phyloP scores from a whole-genome alignment of 129 eudicot species.

The Tanacetum coccineum region DNA sequence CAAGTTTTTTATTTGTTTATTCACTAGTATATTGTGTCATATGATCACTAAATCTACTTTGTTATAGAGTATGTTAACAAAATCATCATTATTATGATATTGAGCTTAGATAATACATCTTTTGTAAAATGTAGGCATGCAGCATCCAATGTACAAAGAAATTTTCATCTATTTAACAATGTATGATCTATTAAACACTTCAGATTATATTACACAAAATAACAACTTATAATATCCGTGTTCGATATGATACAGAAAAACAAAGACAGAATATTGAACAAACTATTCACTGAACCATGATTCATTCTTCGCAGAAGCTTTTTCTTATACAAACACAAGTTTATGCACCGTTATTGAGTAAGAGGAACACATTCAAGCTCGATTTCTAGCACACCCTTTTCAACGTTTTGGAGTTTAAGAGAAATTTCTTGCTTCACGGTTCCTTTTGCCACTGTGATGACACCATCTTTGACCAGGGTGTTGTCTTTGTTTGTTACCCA shows the following conservation, averaged over 20 bases:
- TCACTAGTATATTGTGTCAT: too few relatives aligned
- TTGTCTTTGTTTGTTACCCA: constrained; percentile 59
- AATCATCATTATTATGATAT: too few relatives aligned
- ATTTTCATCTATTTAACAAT: background rate
- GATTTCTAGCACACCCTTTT: constrained; percentile 68
- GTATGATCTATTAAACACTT: constrained; percentile 3
- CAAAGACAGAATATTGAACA: constrained; percentile 8
- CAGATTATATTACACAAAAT: background rate
- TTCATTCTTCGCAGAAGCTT: background rate
- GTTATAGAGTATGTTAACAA: too few relatives aligned
- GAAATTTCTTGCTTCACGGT: constrained; percentile 60
- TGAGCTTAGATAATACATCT: too few relatives aligned
- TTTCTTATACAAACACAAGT: background rate
- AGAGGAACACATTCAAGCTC: constrained; percentile 93
- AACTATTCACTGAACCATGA: constrained; percentile 13
- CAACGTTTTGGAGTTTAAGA: constrained; percentile 66
- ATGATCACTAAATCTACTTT: background rate
- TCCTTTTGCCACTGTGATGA: constrained; percentile 53
- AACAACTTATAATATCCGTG: background rate
- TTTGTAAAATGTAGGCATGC: too few relatives aligned
- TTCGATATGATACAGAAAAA: constrained; percentile 24
- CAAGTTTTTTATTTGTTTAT: background rate
- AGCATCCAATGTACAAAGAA: too few relatives aligned
- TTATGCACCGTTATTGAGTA: constrained; percentile 45
- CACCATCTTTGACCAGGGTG: constrained; percentile 49